Base-by-base conservation (phyloP, 176 grass and related monocot species). In the Thalia dealbata region DNA sequence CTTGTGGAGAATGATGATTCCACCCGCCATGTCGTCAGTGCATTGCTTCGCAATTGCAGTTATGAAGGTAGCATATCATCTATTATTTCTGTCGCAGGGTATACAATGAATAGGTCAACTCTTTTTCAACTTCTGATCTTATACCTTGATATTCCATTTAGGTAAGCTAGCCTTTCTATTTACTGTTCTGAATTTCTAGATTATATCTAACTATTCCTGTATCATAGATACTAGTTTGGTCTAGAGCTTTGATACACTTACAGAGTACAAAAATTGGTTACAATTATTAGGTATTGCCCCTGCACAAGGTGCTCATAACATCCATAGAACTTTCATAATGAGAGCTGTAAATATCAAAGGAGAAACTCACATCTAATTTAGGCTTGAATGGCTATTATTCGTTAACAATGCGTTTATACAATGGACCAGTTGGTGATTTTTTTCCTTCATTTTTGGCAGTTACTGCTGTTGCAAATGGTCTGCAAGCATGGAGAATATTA, bases 401-500 rank as follows among this genome's bases (percentile, higher is more conserved):
- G 4, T 38, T 38, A 38, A 38, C 32, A 38, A 38, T 38, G 32
- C 1, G 32, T 65, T 35, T 3, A 19, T 18, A 65, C 18, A 18
- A 65, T 65, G 63, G 3, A 12, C 35, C 32, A 11, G 32, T 7
- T 66, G 19, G 21, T 15, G 14, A 50, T 26, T 16, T 71, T 11
- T 85, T 73, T 48, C 85, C 24, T 56, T 80, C 32, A 38, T 82
- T 30, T 55, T 43, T 83, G 85, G 71, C 83, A 96, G 92, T 96
- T 85, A 90, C 84, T 41, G 81, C 87, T 84, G 84, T 80, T 78
- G 79, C 82, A 75, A 89, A 92, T 73, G 92, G 92, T 7, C 72
- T 92, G 69, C 84, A 90, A 85, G 92, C 92, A 87, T 96, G 92
- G 92, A 84, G 87, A 85, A 73, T 87, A 83, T 78, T 96, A 81